Base-by-base conservation (phyloP, 2,329 filamentous ascomycete genomes). In the Paracorniculantispora psalliotae region DNA sequence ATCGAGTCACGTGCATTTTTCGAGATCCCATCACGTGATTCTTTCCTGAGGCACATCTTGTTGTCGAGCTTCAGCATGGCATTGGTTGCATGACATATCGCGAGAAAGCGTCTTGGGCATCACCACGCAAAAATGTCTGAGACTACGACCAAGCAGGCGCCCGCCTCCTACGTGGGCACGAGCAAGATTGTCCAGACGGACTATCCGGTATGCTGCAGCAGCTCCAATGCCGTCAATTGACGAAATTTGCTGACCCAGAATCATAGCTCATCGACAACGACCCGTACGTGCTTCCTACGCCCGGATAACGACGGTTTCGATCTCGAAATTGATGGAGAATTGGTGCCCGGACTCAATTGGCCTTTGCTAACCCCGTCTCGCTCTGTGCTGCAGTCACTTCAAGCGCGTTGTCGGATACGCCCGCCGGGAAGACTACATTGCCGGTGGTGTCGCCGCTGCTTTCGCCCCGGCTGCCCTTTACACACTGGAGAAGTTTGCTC, bases 231-330 rank as follows among this genome's bases (percentile, higher is more conserved):
- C 57, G 61, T 63, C 63, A 68, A 67, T 64, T 60, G 59, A 51
- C 50, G 57, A 61, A 60, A 61, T 65, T 64, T 60, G 64, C 61
- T 66, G 64, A 68, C 59, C 49, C 61, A 60, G 63, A 59, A 46
- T 70, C 70, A 66, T 78, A 99, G 94, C 89, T 97, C 79, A 97
- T 99, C 77, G 94, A 99, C 81, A 96, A 91, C 80, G 94, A 99
- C 77, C 94, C 94, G 92, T 97, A 92, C 60, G 73, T 74, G 48
- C 59, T 25, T 54, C 44, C 57, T 28, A 52, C 17, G 43, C 61
- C 28, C 46, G 53, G 56, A 64, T 13, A 7, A n/a, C 51, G 19
- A 56, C 58, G n/a, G 54, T 46, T 43, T 3, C 50, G 44, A 54
- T 4, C 23, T 50, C 10, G 26, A 21, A 7, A 28, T 23, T 2